These are phyloP conservation scores for Populus hybrid DNA, from an alignment of 441 rosid genomes.

Conservation along the genomic window DNA sequence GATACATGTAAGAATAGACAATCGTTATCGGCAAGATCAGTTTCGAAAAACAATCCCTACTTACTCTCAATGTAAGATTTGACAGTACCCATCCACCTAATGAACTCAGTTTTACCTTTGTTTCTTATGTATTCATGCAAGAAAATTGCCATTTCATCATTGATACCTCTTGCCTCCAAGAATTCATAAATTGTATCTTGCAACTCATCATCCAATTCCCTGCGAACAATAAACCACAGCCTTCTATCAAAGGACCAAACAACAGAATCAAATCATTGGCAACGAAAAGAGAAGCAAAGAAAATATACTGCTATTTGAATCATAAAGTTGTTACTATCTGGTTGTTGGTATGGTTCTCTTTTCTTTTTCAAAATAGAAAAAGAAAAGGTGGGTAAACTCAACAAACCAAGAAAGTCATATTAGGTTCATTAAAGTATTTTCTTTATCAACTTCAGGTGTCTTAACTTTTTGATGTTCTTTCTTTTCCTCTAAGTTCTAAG, in stretches of 20 bases:
- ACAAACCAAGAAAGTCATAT: neutral
- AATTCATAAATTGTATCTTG: constrained; percentile 62
- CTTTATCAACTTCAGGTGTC: neutral
- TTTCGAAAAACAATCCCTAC: constrained; percentile 21
- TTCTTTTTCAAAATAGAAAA: neutral
- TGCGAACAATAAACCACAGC: constrained; percentile 28
- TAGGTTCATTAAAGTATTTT: neutral
- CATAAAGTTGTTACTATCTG: neutral
- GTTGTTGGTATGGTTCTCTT: neutral
- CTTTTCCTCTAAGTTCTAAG: neutral
- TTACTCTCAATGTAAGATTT: constrained; percentile 60
- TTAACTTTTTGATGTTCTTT: neutral
- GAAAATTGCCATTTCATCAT: constrained; percentile 62
- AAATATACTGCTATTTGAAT: neutral
- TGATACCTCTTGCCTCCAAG: constrained; percentile 63
- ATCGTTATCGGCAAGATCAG: neutral
- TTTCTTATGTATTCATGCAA: constrained; percentile 71
- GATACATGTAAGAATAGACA: constrained; percentile 6
- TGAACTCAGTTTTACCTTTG: constrained; percentile 55
- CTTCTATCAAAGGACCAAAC: constrained; percentile 6
- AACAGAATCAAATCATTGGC: neutral
- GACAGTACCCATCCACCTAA: constrained; percentile 67
- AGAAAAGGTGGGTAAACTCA: neutral
- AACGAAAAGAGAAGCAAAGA: neutral
- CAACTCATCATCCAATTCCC: constrained; percentile 79